Percentiles rank a stretch among this genome's conserved stretches.
phyloP scores from a whole-genome alignment of 495 filamentous ascomycete species.

The Trichocladium antarcticum region DNA sequence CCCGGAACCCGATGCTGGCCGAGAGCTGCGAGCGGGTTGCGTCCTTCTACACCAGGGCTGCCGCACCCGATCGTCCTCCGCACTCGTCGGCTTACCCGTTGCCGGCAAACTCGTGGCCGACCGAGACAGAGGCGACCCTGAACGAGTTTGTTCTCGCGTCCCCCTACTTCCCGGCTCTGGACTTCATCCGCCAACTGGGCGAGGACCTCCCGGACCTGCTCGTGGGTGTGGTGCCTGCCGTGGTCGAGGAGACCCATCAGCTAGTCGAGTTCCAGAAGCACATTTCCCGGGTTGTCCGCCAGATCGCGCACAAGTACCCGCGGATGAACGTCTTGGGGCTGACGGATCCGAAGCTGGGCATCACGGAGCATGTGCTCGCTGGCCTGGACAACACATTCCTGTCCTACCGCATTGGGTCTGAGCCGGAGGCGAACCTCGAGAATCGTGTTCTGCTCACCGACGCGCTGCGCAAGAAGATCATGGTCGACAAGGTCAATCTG shows the following conservation, averaged over 20 bases:
- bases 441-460: slow-evolving; percentile 3
- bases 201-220: slow-evolving; percentile 21
- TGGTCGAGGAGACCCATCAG: slow-evolving; percentile 25
- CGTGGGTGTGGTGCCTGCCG: slow-evolving; percentile 10
- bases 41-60: slow-evolving; percentile 18
- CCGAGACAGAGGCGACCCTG: slow-evolving; percentile 25
- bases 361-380: slow-evolving; percentile 23
- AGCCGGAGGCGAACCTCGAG: slow-evolving; percentile 12
- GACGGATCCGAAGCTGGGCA: slow-evolving; percentile 18
- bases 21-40: slow-evolving; percentile 33
- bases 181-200: slow-evolving; percentile 20
- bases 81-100: neutral
- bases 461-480: slow-evolving; percentile 13
- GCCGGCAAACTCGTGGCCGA: slow-evolving; percentile 12
- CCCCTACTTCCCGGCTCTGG: slow-evolving; percentile 21
- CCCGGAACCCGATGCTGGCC: slow-evolving; percentile 15
- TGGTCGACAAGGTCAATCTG: slow-evolving; percentile 21
- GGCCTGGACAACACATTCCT: slow-evolving; percentile 27
- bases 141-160: slow-evolving; percentile 26
- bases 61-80: neutral
- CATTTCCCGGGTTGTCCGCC: slow-evolving; percentile 27
- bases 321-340: slow-evolving; percentile 34
- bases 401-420: slow-evolving; percentile 21
- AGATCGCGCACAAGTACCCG: slow-evolving; percentile 35
- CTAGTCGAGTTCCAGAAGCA: slow-evolving; percentile 24